These are phyloP conservation scores for Scenedesmus sp. DNA, from an alignment of 163 green algal species.

Conservation along the genomic window DNA sequence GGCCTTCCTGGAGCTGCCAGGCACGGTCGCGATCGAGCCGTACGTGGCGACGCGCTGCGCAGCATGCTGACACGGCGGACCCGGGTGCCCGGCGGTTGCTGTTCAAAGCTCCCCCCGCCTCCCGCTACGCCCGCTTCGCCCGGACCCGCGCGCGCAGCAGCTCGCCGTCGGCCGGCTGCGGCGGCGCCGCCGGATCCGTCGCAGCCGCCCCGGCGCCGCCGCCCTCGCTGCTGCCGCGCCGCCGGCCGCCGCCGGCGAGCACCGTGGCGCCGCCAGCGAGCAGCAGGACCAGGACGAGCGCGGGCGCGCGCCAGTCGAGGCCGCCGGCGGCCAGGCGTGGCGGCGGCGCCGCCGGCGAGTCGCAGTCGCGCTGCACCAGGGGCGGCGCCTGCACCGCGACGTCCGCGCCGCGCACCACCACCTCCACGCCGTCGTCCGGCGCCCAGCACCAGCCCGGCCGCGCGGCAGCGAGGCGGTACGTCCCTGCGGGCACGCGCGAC, in stretches of 20 bases:
- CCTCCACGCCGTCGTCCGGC: not conserved
- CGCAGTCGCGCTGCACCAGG: conserved; percentile 18
- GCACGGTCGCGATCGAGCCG: conserved; percentile 12
- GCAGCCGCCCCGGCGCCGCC: not conserved
- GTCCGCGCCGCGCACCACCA: not conserved
- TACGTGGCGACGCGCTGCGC: not conserved
- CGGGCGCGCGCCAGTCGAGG: conserved; percentile 12
- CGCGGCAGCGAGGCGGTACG: conserved; percentile 2
- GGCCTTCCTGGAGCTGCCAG: conserved; percentile 19
- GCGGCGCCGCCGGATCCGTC: not conserved
- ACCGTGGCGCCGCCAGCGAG: conserved; percentile 2
- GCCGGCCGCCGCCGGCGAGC: not conserved
- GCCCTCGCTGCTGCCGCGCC: not conserved
- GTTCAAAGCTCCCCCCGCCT: too few species aligned
- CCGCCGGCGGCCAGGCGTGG: conserved; percentile 10
- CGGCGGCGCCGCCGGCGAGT: not conserved
- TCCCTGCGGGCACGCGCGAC: not conserved
- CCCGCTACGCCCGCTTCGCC: conserved; percentile 3
- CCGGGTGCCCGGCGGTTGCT: too few species aligned
- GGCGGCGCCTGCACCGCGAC: conserved; percentile 7
- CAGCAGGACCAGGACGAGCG: conserved; percentile 25
- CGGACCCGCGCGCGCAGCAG: not conserved
- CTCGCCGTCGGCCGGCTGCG: not conserved
- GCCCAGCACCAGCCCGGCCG: conserved; percentile 27
- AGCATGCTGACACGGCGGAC: too few species aligned